Percentiles rank a stretch among this genome's conserved stretches.
Evolutionary conservation across 257 asterid species (phyloP).

Genomic region (Penstemon davidsonii): DNA sequence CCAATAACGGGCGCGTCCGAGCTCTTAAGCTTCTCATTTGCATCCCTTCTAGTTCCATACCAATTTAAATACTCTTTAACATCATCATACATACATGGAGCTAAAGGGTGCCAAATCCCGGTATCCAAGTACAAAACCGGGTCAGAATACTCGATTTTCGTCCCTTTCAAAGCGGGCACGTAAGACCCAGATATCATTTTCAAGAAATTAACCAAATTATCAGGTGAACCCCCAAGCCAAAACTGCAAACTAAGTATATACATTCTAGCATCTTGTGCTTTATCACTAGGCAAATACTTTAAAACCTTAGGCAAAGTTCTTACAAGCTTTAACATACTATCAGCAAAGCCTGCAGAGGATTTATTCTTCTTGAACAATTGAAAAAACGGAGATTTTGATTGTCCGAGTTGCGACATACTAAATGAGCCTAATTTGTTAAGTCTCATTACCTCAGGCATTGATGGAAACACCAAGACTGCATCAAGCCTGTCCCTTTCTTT

Average conservation of each 20-base stretch:
- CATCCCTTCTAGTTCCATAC: conserved; percentile 80
- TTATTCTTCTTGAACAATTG: conserved; percentile 90
- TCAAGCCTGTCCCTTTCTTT: conserved; percentile 81
- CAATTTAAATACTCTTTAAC: conserved; percentile 95
- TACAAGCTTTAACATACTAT: conserved; percentile 90
- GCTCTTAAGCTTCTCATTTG: conserved; percentile 66
- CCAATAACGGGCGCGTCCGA: conserved; percentile 68
- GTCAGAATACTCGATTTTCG: conserved; percentile 65
- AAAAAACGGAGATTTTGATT: conserved; percentile 91
- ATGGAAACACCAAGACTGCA: conserved; percentile 92
- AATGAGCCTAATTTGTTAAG: conserved; percentile 88
- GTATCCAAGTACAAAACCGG: conserved; percentile 82
- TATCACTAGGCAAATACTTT: conserved; percentile 92
- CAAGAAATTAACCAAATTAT: conserved; percentile 80
- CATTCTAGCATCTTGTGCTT: conserved; percentile 92
- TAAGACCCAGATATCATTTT: conserved; percentile 90
- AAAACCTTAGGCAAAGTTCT: conserved; percentile 92
- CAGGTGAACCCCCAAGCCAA: conserved; percentile 98
- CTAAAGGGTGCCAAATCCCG: conserved; percentile 97
- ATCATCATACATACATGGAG: conserved; percentile 96
- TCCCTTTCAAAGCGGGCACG: conserved; percentile 74
- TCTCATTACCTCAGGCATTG: conserved; percentile 99
- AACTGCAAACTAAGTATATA: conserved; percentile 93
- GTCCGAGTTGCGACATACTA: conserved; percentile 93
- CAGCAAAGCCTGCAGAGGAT: conserved; percentile 90